phyloP scores from a whole-genome alignment of 2,329 filamentous ascomycete genomes.

The Fusarium udum region DNA sequence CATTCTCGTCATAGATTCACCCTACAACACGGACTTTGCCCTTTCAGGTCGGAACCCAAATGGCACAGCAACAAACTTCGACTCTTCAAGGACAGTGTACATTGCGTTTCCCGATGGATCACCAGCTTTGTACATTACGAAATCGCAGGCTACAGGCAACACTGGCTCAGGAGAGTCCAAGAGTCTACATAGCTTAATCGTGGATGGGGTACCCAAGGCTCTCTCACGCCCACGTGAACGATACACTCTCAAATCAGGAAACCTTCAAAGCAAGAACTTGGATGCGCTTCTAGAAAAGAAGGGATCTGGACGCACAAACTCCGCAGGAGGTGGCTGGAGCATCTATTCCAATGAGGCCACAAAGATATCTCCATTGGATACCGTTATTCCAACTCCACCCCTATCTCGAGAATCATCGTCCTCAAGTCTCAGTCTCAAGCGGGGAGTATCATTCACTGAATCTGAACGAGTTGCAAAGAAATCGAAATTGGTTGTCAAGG shows the following conservation, averaged over 20 bases:
- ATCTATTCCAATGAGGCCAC: conserved; percentile 75
- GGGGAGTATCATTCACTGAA: conserved; percentile 37
- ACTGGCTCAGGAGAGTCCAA: conserved; percentile 62
- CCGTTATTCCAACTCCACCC: conserved; percentile 58
- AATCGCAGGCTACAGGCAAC: conserved; percentile 56
- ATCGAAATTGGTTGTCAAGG: conserved; percentile 68
- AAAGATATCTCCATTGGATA: conserved; percentile 65
- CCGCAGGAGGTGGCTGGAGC: conserved; percentile 80
- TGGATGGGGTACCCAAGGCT: conserved; percentile 84
- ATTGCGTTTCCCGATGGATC: conserved; percentile 84
- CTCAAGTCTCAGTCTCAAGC: conserved; percentile 44
- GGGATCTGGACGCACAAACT: conserved; percentile 75
- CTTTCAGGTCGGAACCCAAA: conserved; percentile 48
- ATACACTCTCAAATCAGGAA: conserved; percentile 74
- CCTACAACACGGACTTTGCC: conserved; percentile 73
- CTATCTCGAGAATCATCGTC: conserved; percentile 49
- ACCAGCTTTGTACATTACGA: conserved; percentile 76
- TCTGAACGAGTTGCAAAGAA: conserved; percentile 61
- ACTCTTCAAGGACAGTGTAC: conserved; percentile 77
- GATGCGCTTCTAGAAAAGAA: conserved; percentile 73
- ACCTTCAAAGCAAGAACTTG: conserved; percentile 76
- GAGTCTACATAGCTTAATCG: conserved; percentile 74
- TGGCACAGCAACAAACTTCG: conserved; percentile 57
- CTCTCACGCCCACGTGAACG: conserved; percentile 78
- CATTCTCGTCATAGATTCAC: conserved; percentile 81